Base-by-base conservation (phyloP, 2,329 filamentous ascomycete species). In the Curvularia verruculosa region DNA sequence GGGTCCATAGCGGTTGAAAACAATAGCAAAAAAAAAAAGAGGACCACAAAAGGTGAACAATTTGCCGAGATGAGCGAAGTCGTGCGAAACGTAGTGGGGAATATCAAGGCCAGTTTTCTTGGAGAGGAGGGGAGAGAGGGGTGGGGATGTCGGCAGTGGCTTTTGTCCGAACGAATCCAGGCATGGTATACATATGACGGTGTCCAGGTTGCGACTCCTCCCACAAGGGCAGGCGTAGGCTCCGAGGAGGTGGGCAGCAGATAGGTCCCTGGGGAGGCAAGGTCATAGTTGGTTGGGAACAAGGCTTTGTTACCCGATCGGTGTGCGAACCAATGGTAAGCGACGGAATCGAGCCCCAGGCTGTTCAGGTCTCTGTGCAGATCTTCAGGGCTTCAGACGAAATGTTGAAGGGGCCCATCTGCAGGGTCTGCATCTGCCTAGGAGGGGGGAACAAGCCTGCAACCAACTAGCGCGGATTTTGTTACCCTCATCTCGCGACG, bases 401-500 rank as follows among this genome's bases (percentile, higher is more conserved):
- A 34, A 23, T 40, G 31, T 24, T 21, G 43, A 43, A 40, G 24
- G 21, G 29, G n/a, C n/a, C 34, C 24, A 43, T 41, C 56, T 56
- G 49, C 56, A 59, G 56, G 56, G 56, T 59, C 56, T 48, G 40
- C 56, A 39, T 28, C n/a, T 51, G 36, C 39, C 19, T 51, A n/a
- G 19, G 49, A 56, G 39, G 46, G 43, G 52, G 39, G 46, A 29
- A 37, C 41, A 18, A 18, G 37, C 41, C 24, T 48, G 23, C 26
- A n/a, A 43, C 37, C 23, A 41, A 8, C 48, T 39, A 51, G 52
- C 44, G 24, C 13, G 31, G 28, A 19, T 24, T 26, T 37, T 43
- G 23, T 24, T n/a, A 9, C 12, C 31, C 7, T 36, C 31, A 36
- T 36, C 15, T 36, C 31, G 31, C 41, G 37, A 41, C 43, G 31